These are phyloP conservation scores for Sugiyamaella qingdaonensis DNA, from an alignment of 805 yeast species.

Conservation along the genomic window DNA sequence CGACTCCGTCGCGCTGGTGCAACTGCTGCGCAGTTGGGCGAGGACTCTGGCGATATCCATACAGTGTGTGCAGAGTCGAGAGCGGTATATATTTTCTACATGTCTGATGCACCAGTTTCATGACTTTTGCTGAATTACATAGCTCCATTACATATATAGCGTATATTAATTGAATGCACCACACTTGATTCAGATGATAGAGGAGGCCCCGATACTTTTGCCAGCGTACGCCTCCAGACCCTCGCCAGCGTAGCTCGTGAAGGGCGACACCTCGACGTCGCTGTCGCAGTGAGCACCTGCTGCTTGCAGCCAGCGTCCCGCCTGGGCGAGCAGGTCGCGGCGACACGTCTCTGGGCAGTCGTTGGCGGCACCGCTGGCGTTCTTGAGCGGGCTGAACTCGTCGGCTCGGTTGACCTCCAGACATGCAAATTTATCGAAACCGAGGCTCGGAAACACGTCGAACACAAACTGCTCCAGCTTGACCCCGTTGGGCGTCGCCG, in stretches of 20 bases:
- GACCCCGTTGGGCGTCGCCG: constrained; percentile 81
- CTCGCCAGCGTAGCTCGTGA: constrained; percentile 71
- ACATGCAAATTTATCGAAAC: constrained; percentile 73
- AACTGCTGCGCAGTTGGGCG: too few relatives aligned
- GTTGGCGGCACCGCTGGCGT: constrained; percentile 74
- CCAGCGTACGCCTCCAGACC: constrained; percentile 43
- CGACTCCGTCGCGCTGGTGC: too few relatives aligned
- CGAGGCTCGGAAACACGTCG: constrained; percentile 85
- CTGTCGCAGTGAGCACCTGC: constrained; percentile 60
- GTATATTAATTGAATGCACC: neutral
- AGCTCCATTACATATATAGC: neutral
- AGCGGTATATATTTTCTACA: too few relatives aligned
- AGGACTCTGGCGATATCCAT: too few relatives aligned
- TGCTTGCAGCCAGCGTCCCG: constrained; percentile 65
- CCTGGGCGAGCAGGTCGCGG: constrained; percentile 56
- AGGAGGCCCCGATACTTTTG: constrained; percentile 6
- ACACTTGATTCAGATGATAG: neutral
- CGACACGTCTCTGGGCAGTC: constrained; percentile 86
- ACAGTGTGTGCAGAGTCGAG: too few relatives aligned
- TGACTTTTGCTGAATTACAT: neutral
- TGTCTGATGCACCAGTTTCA: too few relatives aligned
- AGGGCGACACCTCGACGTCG: constrained; percentile 72
- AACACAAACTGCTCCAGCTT: constrained; percentile 95
- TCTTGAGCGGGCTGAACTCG: constrained; percentile 93
- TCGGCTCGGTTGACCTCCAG: constrained; percentile 80